Percentiles rank a stretch among this genome's conserved stretches.
These are phyloP conservation scores for Penicillium diatomitis DNA, from an alignment of 495 filamentous ascomycete species.

Conservation along the genomic window DNA sequence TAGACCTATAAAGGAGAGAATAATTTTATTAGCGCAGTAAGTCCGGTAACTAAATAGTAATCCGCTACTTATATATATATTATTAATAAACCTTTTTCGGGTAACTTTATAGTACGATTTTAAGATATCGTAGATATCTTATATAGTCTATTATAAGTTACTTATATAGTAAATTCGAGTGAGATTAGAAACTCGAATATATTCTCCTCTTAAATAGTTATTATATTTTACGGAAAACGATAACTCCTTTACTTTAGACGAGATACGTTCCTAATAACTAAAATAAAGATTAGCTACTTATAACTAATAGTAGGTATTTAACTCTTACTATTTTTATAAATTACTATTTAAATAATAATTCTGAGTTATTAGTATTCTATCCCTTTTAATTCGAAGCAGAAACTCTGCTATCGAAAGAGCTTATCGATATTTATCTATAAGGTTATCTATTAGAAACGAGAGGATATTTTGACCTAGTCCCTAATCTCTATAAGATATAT, in stretches of 20 bases:
- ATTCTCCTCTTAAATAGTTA: too few species aligned
- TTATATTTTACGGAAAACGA: too few species aligned
- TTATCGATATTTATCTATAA: neutral
- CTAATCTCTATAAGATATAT: neutral
- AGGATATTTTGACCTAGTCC: neutral
- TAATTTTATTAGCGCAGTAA: conserved; percentile 21
- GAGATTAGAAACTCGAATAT: too few species aligned
- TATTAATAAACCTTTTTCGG: conserved; percentile 47
- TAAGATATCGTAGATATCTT: conserved; percentile 50
- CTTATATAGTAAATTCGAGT: too few species aligned
- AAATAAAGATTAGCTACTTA: too few species aligned
- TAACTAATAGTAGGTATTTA: too few species aligned
- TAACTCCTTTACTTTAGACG: too few species aligned
- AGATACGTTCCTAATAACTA: too few species aligned
- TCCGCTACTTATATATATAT: conserved; percentile 34
- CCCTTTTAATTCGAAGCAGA: neutral
- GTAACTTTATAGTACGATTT: conserved; percentile 54
- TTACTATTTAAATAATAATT: neutral
- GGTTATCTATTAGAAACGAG: neutral
- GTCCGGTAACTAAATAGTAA: conserved; percentile 26
- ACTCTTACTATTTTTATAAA: too few species aligned
- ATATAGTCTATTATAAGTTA: too few species aligned
- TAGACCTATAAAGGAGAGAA: conserved; percentile 31
- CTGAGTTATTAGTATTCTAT: neutral
- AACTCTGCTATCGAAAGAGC: neutral